Evolutionary conservation across 148 eudicot species (phyloP), one percentile per base, ranked within the genome.

Genomic region (Camellia granthamiana): DNA sequence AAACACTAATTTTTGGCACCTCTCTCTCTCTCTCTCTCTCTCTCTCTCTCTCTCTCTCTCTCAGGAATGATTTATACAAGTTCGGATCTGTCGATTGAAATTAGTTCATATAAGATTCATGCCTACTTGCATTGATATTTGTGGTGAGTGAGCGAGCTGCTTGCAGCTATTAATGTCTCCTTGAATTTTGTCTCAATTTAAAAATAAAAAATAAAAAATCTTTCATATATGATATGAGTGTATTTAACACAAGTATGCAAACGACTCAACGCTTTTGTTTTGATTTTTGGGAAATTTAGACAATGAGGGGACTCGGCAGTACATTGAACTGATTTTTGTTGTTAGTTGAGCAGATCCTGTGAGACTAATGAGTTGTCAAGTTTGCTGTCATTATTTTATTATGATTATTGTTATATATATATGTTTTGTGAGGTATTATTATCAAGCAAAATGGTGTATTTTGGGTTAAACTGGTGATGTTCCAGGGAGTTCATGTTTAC

Each of bases 41-140:
- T 30, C 23, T 55, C 43, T 4, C 43, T 30, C 38, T 30, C 38
- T 30, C 38, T 30, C 38, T 75, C 51, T 43, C 41, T 75, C 43
- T 21, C 77, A 74, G 79, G 72, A 76, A 61, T 72, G 69, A 70
- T 73, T 51, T 67, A 16, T 64, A 77, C 78, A 77, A 78, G 75
- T 76, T 83, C 75, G 84, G 86, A 74, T 86, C 85, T 77, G 79
- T 86, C 19, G 81, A 82, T 83, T 65, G 58, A 72, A 79, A 54
- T 81, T 81, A 74, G 81, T 62, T 69, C 78, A 14, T 59, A 59
- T 70, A 76, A 23, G 46, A 77, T 78, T 77, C 75, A 88, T 88
- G 88, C 72, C 82, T 68, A 84, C 85, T 77, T 81, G 87, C 83
- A 10, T 85, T 85, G 90, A 79, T 61, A 56, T 80, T 64, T 85